Percentiles rank a stretch among this genome's conserved stretches.
These are phyloP conservation scores for Selaginella tamariscina DNA, from an alignment of 75 land plant species.

Conservation along the genomic window DNA sequence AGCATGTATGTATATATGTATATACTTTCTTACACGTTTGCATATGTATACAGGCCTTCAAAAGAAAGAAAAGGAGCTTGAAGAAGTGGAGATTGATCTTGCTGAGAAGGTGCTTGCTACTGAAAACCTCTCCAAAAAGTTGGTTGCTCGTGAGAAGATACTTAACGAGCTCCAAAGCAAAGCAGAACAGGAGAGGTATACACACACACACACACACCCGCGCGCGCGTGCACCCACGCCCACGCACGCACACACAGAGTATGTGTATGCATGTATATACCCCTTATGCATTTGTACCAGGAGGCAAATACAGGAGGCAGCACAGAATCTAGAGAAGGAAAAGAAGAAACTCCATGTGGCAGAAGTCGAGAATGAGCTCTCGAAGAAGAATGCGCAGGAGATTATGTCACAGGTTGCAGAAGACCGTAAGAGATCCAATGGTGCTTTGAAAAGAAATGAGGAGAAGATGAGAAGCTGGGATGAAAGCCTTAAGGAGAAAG, in stretches of 20 bases:
- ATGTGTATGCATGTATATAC: too few species aligned
- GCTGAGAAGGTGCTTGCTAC: conserved; percentile 21
- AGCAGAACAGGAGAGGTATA: conserved; percentile 23
- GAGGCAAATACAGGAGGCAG: conserved; percentile 14
- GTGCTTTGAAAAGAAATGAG: conserved; percentile 18
- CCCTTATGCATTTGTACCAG: too few species aligned
- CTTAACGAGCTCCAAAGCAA: conserved; percentile 23
- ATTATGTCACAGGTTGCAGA: conserved; percentile 19
- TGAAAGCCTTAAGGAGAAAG: conserved; percentile 21
- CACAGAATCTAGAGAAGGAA: conserved; percentile 20
- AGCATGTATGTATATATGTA: too few species aligned
- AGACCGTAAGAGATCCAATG: conserved; percentile 20
- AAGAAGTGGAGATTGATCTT: conserved; percentile 20
- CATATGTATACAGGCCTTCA: too few species aligned
- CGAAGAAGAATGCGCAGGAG: conserved; percentile 24
- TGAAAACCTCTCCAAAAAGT: conserved; percentile 25
- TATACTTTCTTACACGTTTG: too few species aligned
- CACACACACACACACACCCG: too few species aligned
- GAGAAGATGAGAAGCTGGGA: conserved; percentile 27
- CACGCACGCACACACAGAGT: too few species aligned
- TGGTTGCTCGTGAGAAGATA: conserved; percentile 24
- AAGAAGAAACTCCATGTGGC: conserved; percentile 17
- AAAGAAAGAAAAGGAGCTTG: conserved; percentile 18
- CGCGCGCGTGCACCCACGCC: too few species aligned
- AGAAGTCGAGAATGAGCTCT: conserved; percentile 24